phyloP scores from a whole-genome alignment of 768 basidiomycete genomes.

The Paxillus rubicundulus region DNA sequence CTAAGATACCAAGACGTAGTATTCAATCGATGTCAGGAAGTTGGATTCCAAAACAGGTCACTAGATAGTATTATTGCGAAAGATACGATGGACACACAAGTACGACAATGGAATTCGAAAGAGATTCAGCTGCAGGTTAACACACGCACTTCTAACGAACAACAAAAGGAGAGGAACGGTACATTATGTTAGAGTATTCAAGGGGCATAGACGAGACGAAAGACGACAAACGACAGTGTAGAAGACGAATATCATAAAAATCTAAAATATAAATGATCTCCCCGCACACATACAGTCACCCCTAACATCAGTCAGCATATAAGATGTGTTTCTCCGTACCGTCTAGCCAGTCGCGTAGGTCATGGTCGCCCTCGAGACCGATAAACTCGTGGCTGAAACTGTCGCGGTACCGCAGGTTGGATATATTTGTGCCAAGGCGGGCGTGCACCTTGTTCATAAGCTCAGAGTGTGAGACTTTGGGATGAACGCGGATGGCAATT shows the following conservation, averaged over 20 bases:
- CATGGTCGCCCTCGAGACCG: slow-evolving; percentile 59
- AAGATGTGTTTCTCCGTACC: slow-evolving; percentile 80
- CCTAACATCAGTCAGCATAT: slow-evolving; percentile 59
- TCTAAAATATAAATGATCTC: slow-evolving; percentile 28
- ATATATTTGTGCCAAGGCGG: slow-evolving; percentile 75
- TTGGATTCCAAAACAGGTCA: too few relatives aligned
- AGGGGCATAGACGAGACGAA: background rate
- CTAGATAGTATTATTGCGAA: slow-evolving; percentile 12
- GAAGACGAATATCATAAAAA: slow-evolving; percentile 24
- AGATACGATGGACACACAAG: slow-evolving; percentile 2
- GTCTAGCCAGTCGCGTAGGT: slow-evolving; percentile 72
- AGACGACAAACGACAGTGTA: slow-evolving; percentile 6
- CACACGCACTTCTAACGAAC: background rate
- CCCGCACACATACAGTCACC: slow-evolving; percentile 7
- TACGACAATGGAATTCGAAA: background rate
- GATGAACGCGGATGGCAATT: slow-evolving; percentile 96
- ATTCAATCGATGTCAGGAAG: too few relatives aligned
- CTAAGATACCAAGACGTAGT: too few relatives aligned
- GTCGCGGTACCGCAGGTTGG: slow-evolving; percentile 70
- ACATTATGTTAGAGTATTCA: background rate
- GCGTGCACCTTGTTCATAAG: slow-evolving; percentile 91
- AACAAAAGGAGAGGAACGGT: background rate
- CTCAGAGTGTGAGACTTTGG: slow-evolving; percentile 79
- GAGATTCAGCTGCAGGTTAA: slow-evolving; percentile 2
- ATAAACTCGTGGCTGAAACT: slow-evolving; percentile 64